Evolutionary conservation across 1,284 basidiomycete genomes (phyloP), one percentile per base, ranked within the genome.

Genomic region (Moesziomyces globuligerus): DNA sequence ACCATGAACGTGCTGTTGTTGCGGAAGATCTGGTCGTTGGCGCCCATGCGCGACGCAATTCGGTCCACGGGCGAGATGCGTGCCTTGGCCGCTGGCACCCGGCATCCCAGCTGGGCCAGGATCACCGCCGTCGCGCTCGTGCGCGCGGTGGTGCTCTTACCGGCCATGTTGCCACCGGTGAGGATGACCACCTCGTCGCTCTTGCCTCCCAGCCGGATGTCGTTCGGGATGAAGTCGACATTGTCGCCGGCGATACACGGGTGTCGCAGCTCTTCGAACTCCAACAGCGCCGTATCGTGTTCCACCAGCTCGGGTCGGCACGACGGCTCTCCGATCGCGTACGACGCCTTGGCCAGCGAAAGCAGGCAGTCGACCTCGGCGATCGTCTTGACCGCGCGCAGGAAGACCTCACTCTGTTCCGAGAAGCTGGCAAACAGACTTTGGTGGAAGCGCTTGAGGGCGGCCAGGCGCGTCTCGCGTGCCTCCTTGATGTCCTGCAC

Each of bases 51-150:
- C 7, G 95, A 98, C 60, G 96, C 88, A 75, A 99, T 97, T 23
- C 91, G 87, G 82, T 99, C 95, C 2, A 97, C 89, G 0, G 96
- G 93, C 68, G 90, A 90, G 45, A 99, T 83, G 32, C 90, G 86
- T 25, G 95, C 96, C 49, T 84, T 87, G 32, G 87, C 83, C 0
- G 96, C 95, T 3, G 96, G 96, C 3, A 99, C 93, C 48, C 91
- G 88, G 90, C 98, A 98, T n/a, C 96, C 96, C 18, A 98, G 85
- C 82, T 98, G 95, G 8, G 94, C 94, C 89, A 97, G 91, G 74
- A 98, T 97, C 60, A 96, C 89, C 26, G 91, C 94, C 0, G 91
- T 89, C 5, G 93, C 94, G n/a, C 94, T 96, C 91, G 97, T 98
- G 47, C 96, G 89, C 87, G 97, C 91, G 7, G 86, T 79, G 0